These are phyloP conservation scores for Arthrinium phaeospermum DNA, from an alignment of 2,329 filamentous ascomycete genomes.

Conservation along the genomic window DNA sequence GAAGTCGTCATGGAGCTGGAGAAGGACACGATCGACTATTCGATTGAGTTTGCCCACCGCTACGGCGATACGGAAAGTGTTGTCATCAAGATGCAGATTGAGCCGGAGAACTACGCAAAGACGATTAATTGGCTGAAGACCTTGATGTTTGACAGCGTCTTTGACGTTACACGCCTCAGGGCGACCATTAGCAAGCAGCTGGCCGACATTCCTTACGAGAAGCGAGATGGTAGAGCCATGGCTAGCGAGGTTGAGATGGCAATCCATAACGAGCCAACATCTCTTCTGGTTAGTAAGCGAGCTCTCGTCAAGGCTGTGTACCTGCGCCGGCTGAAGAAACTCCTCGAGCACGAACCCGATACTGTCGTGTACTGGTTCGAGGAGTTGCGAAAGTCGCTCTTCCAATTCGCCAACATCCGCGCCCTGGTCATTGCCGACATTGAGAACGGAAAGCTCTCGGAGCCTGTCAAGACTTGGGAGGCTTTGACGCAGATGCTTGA, in stretches of 20 bases:
- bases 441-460: conserved; percentile 63
- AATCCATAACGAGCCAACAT: conserved; percentile 79
- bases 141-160: conserved; percentile 86
- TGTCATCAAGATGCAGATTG: conserved; percentile 81
- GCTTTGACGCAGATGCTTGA: conserved; percentile 61
- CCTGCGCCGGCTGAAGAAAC: conserved; percentile 81
- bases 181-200: conserved; percentile 79
- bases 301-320: conserved; percentile 88
- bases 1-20: conserved; percentile 91
- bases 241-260: conserved; percentile 72
- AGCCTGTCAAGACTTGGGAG: conserved; percentile 83
- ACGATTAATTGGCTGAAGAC: conserved; percentile 85
- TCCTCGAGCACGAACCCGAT: conserved; percentile 78
- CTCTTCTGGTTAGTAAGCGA: conserved; percentile 76
- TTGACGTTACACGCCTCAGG: conserved; percentile 72
- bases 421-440: conserved; percentile 84
- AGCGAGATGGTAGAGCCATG: conserved; percentile 81
- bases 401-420: conserved; percentile 85
- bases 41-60: conserved; percentile 69
- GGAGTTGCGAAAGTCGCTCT: conserved; percentile 74
- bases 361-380: conserved; percentile 80
- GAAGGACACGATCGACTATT: conserved; percentile 86
- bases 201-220: conserved; percentile 89
- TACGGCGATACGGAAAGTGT: conserved; percentile 84
- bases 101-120: conserved; percentile 83